Evolutionary conservation across 2,329 filamentous ascomycete species (phyloP), one percentile per base, ranked within the genome.

Genomic region (Claviceps monticola): DNA sequence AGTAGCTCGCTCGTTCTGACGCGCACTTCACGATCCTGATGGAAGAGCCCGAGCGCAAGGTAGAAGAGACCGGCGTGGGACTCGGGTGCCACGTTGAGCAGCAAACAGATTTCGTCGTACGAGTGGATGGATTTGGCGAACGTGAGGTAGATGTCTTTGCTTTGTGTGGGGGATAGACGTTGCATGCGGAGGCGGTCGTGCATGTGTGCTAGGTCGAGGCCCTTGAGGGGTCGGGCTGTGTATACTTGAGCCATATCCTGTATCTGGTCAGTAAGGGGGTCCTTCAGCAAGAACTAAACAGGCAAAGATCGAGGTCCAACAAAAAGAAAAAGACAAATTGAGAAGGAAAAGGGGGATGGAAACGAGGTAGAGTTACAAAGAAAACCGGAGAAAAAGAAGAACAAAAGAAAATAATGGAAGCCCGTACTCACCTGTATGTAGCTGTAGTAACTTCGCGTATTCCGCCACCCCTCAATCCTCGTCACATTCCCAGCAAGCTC

Each of bases 391-490:
- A 4, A 11, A 11, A 34, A 9, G 29, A 11, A 34, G 29, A 23
- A 11, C 23, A 13, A 16, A 7, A 26, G 8, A 13, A 4, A 9
- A 11, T 1, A 13, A 2, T 13, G 23, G 9, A 23, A 19, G 17
- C 4, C 6, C 19, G 1, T 45, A 48, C 72, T 59, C 67, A 83
- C 87, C 72, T 95, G 88, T 56, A 97, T 91, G 64, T 88, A 97
- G 58, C 87, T 89, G 69, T 94, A 95, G 64, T 98, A 98, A 62
- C 88, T 95, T 55, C 93, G 78, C 1, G 93, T 97, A 57, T 88
- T 94, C 58, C 93, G 82, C 93, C 93, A 98, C 52, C 91, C 93
- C 70, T 98, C 93, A 55, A 98, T 94, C 52, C 93, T 79, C 53
- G 87, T 88, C 46, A 93, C 88, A 55, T 95, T 95, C 3, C 89